These are phyloP conservation scores for Monosporascus sp. DNA, from an alignment of 2,329 filamentous ascomycete genomes.

Conservation along the genomic window DNA sequence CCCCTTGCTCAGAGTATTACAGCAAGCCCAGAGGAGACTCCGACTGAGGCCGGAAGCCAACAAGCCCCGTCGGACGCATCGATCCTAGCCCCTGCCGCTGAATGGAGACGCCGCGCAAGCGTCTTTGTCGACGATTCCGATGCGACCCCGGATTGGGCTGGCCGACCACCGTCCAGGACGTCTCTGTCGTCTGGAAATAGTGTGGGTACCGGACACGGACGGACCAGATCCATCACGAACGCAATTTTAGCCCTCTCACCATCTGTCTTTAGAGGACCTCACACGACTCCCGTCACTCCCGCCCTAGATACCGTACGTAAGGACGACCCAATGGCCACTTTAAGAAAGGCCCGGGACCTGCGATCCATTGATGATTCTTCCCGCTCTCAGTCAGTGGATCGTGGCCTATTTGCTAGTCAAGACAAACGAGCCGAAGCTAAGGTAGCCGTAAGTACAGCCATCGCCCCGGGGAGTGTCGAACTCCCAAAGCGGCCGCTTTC, in stretches of 20 bases:
- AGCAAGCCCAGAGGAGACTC: conserved; percentile 56
- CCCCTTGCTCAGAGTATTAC: conserved; percentile 70
- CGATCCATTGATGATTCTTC: conserved; percentile 39
- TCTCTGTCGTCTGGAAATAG: conserved; percentile 23
- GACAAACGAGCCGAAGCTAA: conserved; percentile 62
- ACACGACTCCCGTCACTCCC: conserved; percentile 33
- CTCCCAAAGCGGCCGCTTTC: conserved; percentile 42
- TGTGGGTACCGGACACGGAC: conserved; percentile 36
- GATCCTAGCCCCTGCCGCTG: conserved; percentile 32
- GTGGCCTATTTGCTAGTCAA: conserved; percentile 50
- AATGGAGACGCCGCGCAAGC: conserved; percentile 27
- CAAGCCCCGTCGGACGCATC: conserved; percentile 33
- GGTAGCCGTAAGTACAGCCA: conserved; percentile 56
- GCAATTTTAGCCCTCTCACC: conserved; percentile 39
- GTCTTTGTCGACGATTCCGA: conserved; percentile 32
- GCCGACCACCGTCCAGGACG: conserved; percentile 25
- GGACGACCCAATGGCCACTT: conserved; percentile 39
- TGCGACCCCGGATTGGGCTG: conserved; percentile 27
- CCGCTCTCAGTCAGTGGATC: conserved; percentile 60
- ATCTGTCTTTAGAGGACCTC: conserved; percentile 23
- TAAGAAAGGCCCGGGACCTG: conserved; percentile 37
- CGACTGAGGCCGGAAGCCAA: conserved; percentile 22
- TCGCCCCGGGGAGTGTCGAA: conserved; percentile 56
- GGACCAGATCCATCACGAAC: conserved; percentile 39
- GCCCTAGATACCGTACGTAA: conserved; percentile 24